Conservation (phyloP, 2,329 filamentous ascomycete species). For the Drechslerella stenobrocha region DNA sequence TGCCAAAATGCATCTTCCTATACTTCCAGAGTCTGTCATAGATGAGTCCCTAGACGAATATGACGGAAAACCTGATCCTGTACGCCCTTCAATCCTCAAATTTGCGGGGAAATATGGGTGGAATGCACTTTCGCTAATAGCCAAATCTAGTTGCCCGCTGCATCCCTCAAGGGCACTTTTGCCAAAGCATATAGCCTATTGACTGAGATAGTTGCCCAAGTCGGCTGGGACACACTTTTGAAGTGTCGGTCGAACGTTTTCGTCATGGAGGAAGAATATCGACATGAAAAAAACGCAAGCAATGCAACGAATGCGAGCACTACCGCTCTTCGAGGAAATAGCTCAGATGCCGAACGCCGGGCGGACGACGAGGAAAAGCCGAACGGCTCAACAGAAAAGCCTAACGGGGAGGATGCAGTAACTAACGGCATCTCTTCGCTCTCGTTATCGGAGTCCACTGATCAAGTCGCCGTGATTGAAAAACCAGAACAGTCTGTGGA, state of each 20-base stretch:
- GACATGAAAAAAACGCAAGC: conserved; percentile 73
- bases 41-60: conserved; percentile 92
- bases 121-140: neutral
- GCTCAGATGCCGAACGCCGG: conserved; percentile 54
- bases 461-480: conserved; percentile 63
- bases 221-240: conserved; percentile 94
- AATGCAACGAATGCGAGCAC: conserved; percentile 60
- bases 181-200: conserved; percentile 90
- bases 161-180: conserved; percentile 91
- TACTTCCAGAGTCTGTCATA: conserved; percentile 82
- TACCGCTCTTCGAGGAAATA: conserved; percentile 55
- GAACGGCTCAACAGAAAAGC: conserved; percentile 49
- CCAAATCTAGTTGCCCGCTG: conserved; percentile 79
- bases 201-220: conserved; percentile 93
- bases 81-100: conserved; percentile 59
- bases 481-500: conserved; percentile 78
- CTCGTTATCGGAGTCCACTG: conserved; percentile 49
- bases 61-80: conserved; percentile 51
- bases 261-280: conserved; percentile 99
- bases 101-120: neutral
- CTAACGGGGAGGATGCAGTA: conserved; percentile 51
- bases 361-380: conserved; percentile 51
- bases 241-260: conserved; percentile 96
- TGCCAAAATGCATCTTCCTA: conserved; percentile 80
- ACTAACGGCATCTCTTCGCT: conserved; percentile 54